Conservation (phyloP, 1,284 basidiomycete genomes). For the Cryptococcus maquisensis region DNA sequence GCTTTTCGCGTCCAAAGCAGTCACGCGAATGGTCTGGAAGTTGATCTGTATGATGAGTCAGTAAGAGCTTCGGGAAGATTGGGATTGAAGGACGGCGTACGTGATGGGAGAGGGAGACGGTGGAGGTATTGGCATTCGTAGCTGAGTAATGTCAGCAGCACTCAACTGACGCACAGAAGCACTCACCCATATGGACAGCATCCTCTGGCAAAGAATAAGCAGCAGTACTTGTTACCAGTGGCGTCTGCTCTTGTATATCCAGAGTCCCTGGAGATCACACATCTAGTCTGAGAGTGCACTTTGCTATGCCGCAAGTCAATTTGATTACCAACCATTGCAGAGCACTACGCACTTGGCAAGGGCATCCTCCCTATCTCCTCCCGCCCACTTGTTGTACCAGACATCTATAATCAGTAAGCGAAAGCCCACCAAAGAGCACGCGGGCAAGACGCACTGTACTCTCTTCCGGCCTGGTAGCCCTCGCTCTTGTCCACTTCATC, state of each 20-base stretch:
- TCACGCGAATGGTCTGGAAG: slow-evolving; percentile 90
- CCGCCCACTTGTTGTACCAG: slow-evolving; percentile 99
- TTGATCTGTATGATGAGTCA: slow-evolving; percentile 38
- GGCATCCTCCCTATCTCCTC: slow-evolving; percentile 87
- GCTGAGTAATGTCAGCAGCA: slow-evolving; percentile 25
- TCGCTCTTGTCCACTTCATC: slow-evolving; percentile 86
- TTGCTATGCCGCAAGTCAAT: slow-evolving; percentile 58
- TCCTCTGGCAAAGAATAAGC: slow-evolving; percentile 92
- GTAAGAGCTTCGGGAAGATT: neutral
- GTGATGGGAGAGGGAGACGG: slow-evolving; percentile 67
- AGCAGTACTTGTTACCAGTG: slow-evolving; percentile 84
- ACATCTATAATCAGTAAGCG: slow-evolving; percentile 61
- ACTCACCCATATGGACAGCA: slow-evolving; percentile 86
- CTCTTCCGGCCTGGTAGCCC: slow-evolving; percentile 84
- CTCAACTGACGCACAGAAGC: neutral
- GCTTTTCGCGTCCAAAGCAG: slow-evolving; percentile 95
- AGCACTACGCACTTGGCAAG: slow-evolving; percentile 70
- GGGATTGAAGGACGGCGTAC: slow-evolving; percentile 26
- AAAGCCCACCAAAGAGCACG: neutral
- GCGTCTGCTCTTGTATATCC: slow-evolving; percentile 92
- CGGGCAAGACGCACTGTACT: slow-evolving; percentile 67
- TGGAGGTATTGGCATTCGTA: slow-evolving; percentile 96
- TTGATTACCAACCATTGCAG: slow-evolving; percentile 4
- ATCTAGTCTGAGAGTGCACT: slow-evolving; percentile 67
- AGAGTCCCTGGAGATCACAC: slow-evolving; percentile 79